phyloP scores from a whole-genome alignment of 2,329 filamentous ascomycete genomes.

The Alternaria sp. region DNA sequence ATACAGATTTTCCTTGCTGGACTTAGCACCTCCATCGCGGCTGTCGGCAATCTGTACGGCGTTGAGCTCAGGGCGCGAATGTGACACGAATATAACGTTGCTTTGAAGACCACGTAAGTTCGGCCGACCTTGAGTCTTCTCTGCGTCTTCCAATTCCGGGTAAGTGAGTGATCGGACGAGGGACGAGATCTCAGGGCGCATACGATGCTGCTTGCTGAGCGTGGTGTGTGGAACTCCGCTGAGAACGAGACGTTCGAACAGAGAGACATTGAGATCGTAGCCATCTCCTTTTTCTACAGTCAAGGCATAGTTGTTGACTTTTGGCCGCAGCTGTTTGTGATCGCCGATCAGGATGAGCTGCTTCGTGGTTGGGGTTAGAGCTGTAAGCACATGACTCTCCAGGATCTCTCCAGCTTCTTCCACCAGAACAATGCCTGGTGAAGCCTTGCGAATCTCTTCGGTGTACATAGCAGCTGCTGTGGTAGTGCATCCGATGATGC shows the following conservation, averaged over 20 bases:
- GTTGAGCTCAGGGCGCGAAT: conserved; percentile 61
- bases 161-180: conserved; percentile 67
- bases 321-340: conserved; percentile 74
- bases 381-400: conserved; percentile 69
- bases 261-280: conserved; percentile 69
- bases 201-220: conserved; percentile 69
- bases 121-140: conserved; percentile 56
- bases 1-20: conserved; percentile 67
- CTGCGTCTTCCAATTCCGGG: conserved; percentile 63
- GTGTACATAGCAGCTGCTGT: conserved; percentile 70
- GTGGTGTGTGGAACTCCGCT: conserved; percentile 61
- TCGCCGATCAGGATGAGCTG: conserved; percentile 76
- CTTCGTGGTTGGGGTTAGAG: conserved; percentile 61
- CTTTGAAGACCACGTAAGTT: conserved; percentile 63
- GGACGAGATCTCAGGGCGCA: conserved; percentile 70
- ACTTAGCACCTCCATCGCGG: conserved; percentile 56
- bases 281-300: conserved; percentile 69
- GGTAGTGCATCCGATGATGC: conserved; percentile 74
- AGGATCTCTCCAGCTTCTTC: conserved; percentile 79
- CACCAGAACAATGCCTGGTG: conserved; percentile 67
- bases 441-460: conserved; percentile 59
- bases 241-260: conserved; percentile 71
- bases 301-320: conserved; percentile 66
- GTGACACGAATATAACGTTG: conserved; percentile 71
- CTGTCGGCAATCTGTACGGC: conserved; percentile 54